Base-by-base conservation (phyloP, 176 grass and related monocot genomes). In the Bolboschoenus planiculmis region DNA sequence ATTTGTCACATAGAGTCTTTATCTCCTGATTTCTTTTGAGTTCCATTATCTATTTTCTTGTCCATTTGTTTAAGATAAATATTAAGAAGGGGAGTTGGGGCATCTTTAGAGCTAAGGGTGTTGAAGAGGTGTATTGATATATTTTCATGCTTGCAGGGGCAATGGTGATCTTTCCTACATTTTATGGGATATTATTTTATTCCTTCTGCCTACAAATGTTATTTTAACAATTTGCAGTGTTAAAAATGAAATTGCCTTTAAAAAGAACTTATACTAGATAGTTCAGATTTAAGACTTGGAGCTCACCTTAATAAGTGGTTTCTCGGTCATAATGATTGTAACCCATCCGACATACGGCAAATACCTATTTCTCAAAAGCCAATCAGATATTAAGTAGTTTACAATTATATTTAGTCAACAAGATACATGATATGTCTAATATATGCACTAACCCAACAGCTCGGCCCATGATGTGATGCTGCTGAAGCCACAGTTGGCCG, bases 401-500 rank as follows among this genome's bases (percentile, higher is more conserved):
- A 1, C 43, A 80, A 13, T 5, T 11, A 82, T 34, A 3, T 54
- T 26, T 54, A 10, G 26, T 48, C 56, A 85, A 82, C 2, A 10
- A 85, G 16, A 85, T 31, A 50, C 4, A 0, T 84, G 34, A 21
- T 10, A 40, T 20, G 60, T 23, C 82, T 44, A 29, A 33, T 62
- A 5, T 29, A 5, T 37, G 29, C 55, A 85, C 89, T 85, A 21
- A 97, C 91, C 93, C 93, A 77, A 90, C 91, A 63, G 94, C 94
- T 11, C 94, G 81, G 1, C 94, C 94, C 89, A 93, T 97, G 77
- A 93, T 91, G 78, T 91, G 94, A 73, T 91, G 89, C 42, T 88
- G 87, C 47, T 97, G 91, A 80, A 97, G 94, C 94, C 94, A 93
- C 85, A 97, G 89, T 85, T 97, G 94, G 54, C 91, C 94, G 2